These are phyloP conservation scores for Aspergillus costaricaensis DNA, from an alignment of 2,329 filamentous ascomycete genomes.

Conservation along the genomic window DNA sequence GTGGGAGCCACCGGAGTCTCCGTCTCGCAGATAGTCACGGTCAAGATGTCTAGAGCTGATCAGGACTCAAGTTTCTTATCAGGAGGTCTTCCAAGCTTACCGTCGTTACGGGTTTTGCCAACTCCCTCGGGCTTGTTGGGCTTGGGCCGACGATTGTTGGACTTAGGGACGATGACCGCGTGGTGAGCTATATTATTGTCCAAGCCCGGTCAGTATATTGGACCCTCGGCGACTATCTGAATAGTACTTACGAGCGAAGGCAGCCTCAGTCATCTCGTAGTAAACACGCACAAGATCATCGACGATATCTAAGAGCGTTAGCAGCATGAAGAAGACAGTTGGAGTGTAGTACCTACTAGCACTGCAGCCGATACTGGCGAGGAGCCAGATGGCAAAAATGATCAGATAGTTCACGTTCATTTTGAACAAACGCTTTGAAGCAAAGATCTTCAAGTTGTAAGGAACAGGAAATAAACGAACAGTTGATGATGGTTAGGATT, in stretches of 20 bases:
- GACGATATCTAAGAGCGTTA: neutral
- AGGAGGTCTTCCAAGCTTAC: slow-evolving; percentile 1
- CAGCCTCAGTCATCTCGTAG: slow-evolving; percentile 2
- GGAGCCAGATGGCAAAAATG: slow-evolving; percentile 24
- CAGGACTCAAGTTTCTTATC: neutral
- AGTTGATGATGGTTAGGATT: neutral
- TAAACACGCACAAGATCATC: neutral
- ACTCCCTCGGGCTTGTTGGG: too few relatives aligned
- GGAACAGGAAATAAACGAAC: slow-evolving; percentile 2
- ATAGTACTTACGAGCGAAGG: slow-evolving; percentile 9
- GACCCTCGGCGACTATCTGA: neutral
- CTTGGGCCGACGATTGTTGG: too few relatives aligned
- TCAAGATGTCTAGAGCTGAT: slow-evolving; percentile 15
- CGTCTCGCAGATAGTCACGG: slow-evolving; percentile 24
- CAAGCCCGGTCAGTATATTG: neutral
- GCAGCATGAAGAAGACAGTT: neutral
- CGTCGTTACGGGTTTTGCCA: too few relatives aligned
- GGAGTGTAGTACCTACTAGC: slow-evolving; percentile 23
- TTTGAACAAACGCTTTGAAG: slow-evolving; percentile 8
- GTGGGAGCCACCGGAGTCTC: neutral
- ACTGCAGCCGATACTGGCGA: slow-evolving; percentile 19
- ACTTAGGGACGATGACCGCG: neutral
- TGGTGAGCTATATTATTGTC: neutral
- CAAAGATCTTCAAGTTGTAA: neutral
- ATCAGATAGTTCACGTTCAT: slow-evolving; percentile 21